Evolutionary conservation across 495 filamentous ascomycete genomes (phyloP).

Genomic region (Jackrogersella minutella): DNA sequence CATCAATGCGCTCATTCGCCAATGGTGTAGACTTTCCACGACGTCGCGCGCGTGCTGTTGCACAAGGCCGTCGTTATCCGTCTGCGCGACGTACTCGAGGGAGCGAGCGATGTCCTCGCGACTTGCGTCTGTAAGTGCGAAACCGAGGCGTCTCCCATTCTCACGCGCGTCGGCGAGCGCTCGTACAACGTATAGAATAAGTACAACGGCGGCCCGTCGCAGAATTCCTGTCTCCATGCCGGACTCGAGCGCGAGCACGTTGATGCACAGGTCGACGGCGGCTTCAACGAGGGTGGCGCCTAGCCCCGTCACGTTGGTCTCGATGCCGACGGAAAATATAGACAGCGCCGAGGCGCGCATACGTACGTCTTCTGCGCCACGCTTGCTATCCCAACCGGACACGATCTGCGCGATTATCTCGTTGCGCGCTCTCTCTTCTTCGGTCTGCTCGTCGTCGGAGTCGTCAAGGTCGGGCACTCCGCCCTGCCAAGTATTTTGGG

Average conservation of each 20-base stretch:
- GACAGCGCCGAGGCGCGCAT: slow-evolving; percentile 81
- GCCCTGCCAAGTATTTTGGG: slow-evolving; percentile 63
- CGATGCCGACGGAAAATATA: slow-evolving; percentile 70
- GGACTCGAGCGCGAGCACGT: slow-evolving; percentile 71
- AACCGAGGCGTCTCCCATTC: slow-evolving; percentile 60
- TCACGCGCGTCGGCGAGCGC: slow-evolving; percentile 68
- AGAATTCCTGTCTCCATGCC: slow-evolving; percentile 73
- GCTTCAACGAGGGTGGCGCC: slow-evolving; percentile 61
- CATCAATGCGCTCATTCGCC: slow-evolving; percentile 65
- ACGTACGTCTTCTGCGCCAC: slow-evolving; percentile 76
- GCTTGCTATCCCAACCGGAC: slow-evolving; percentile 74
- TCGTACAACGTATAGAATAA: slow-evolving; percentile 72
- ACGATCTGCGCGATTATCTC: slow-evolving; percentile 70
- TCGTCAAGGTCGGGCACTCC: slow-evolving; percentile 56
- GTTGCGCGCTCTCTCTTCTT: slow-evolving; percentile 58
- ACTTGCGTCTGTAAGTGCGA: slow-evolving; percentile 68
- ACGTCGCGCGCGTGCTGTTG: slow-evolving; percentile 74
- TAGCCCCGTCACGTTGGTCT: slow-evolving; percentile 71
- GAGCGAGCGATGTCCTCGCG: slow-evolving; percentile 69
- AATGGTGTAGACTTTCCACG: slow-evolving; percentile 74
- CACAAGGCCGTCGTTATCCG: slow-evolving; percentile 77
- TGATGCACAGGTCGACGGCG: slow-evolving; percentile 71
- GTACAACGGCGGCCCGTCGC: slow-evolving; percentile 73
- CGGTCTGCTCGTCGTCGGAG: slow-evolving; percentile 57
- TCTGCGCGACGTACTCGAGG: slow-evolving; percentile 69